phyloP scores from a whole-genome alignment of 371 early-diverging fungal genomes.

The Fennellomyces sp. region DNA sequence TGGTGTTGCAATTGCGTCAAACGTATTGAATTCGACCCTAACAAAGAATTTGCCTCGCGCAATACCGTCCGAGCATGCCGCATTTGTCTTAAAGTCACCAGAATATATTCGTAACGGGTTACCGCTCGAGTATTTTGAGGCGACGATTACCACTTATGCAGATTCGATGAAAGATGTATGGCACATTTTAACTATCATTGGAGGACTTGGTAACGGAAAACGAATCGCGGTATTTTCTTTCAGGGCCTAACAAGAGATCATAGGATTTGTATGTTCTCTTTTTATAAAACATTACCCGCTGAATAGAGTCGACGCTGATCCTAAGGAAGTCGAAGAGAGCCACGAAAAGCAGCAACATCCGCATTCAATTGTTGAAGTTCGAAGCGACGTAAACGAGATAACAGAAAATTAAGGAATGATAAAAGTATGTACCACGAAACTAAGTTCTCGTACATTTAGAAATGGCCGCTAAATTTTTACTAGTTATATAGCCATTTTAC shows the following conservation, averaged over 20 bases:
- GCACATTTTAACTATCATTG: conserved; percentile 40
- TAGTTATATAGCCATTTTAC: no score
- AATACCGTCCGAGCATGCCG: conserved; percentile 29
- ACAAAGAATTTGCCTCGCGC: conserved; percentile 21
- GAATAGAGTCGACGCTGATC: no score
- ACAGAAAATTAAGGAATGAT: no score
- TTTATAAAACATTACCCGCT: conserved; percentile 14
- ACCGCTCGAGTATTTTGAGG: conserved; percentile 28
- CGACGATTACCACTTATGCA: conserved; percentile 26
- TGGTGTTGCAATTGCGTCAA: conserved; percentile 47
- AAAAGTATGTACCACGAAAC: no score
- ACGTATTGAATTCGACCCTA: conserved; percentile 38
- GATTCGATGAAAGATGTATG: conserved; percentile 33
- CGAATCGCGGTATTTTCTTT: not conserved
- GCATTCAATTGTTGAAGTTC: no score
- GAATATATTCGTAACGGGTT: conserved; percentile 42
- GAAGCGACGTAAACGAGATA: no score
- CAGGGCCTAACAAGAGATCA: not conserved
- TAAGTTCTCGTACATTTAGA: no score
- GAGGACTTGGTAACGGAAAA: conserved; percentile 25
- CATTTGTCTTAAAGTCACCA: conserved; percentile 25
- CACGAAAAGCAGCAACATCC: no score
- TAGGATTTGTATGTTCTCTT: conserved; percentile 9
- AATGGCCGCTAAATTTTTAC: no score
- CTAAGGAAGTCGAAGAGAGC: no score